Evolutionary conservation across 495 filamentous ascomycete species (phyloP).

Genomic region (Parathielavia hyrcaniae): DNA sequence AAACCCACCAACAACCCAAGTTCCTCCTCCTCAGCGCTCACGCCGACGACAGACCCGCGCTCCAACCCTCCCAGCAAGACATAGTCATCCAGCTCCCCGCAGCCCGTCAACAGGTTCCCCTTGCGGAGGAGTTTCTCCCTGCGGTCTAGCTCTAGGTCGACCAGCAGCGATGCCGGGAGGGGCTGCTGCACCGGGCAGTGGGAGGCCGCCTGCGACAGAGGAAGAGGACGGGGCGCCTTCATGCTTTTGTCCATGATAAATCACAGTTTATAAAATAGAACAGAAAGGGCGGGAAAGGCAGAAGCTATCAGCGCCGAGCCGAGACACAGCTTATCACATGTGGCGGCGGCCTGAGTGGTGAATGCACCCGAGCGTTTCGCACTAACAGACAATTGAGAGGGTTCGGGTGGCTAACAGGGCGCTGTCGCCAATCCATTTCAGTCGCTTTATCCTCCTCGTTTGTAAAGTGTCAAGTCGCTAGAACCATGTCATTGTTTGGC

Average conservation of each 20-base stretch:
- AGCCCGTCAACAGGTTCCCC: constrained; percentile 33
- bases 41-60: constrained; percentile 43
- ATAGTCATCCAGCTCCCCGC: constrained; percentile 41
- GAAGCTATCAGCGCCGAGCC: too few species aligned
- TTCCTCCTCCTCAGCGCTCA: constrained; percentile 42
- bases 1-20: constrained; percentile 37
- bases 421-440: too few species aligned
- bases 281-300: too few species aligned
- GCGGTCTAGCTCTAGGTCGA: constrained; percentile 26
- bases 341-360: too few species aligned
- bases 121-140: constrained; percentile 11
- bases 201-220: neutral
- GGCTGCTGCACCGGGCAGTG: neutral
- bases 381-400: too few species aligned
- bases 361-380: too few species aligned
- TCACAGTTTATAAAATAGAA: too few species aligned
- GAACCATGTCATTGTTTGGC: too few species aligned
- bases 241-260: neutral
- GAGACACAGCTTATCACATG: too few species aligned
- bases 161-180: constrained; percentile 26
- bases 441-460: too few species aligned
- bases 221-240: constrained; percentile 4
- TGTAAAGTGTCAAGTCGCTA: too few species aligned
- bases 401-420: too few species aligned
- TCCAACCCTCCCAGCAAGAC: constrained; percentile 43